Evolutionary conservation across 139 green algal genomes (phyloP), one percentile per base, ranked within the genome.

Genomic region (Chlorella vulgaris): DNA sequence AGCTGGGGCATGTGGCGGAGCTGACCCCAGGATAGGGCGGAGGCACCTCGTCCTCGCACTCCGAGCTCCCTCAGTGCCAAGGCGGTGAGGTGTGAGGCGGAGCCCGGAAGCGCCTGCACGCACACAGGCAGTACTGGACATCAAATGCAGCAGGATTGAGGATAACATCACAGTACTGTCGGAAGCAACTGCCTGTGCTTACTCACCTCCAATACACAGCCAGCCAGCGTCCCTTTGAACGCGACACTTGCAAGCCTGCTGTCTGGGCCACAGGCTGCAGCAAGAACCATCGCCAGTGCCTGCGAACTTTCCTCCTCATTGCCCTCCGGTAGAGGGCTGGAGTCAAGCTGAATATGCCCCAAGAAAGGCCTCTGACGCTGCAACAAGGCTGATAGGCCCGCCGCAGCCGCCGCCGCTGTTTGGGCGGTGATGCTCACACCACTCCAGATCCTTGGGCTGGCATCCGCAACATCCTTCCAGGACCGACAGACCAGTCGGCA

Each of bases 31-130:
- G 28, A 2, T 13, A 76, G 3, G 4, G 2, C 22, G 13, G 42
- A 26, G 3, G 42, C 8, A 13, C 10, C n/a, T n/a, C n/a, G 28
- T 18, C 42, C 42, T 1, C 42, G 42, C 69, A n/a, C n/a, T n/a
- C n/a, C n/a, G n/a, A 76, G 69, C 69, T 42, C 18, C 8, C 42
- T 51, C 15, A 76, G 6, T 13, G 53, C 50, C 10, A 79, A 53
- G 4, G 73, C 26, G 0, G 73, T 79, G 15, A 79, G 73, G 35
- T 79, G 73, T 22, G 29, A 15, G 51, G 69, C 69, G 8, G 43
- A 31, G 28, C 69, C 69, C 1, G 69, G 69, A 15, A 76, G 29
- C 19, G 69, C 69, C 69, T 76, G 69, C 69, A 63, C 22, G 0
- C 28, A 4, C 10, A 19, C 24, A n/a, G 29, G 66, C 51, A 7